These are phyloP conservation scores for Trichosanthes truncata DNA, from an alignment of 306 rosid genomes.

Conservation along the genomic window DNA sequence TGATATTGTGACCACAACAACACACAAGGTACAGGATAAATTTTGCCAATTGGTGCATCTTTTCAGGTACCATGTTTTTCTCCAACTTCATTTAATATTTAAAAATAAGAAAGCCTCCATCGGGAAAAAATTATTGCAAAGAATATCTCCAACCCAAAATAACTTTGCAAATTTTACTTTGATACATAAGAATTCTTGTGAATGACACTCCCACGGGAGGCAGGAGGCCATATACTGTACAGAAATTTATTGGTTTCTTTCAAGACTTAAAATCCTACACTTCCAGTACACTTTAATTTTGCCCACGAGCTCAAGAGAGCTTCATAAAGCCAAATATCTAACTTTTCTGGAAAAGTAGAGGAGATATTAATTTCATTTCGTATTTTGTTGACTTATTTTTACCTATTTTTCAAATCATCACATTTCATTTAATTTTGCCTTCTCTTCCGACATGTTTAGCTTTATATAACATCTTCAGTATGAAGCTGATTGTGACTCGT, in stretches of 20 bases:
- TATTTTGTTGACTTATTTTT: not conserved
- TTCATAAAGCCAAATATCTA: not conserved
- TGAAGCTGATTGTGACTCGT: not conserved
- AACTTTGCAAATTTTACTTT: too few relatives aligned
- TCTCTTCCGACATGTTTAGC: not conserved
- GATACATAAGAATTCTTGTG: not conserved
- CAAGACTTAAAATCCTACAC: not conserved
- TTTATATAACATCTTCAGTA: not conserved
- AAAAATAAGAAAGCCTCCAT: not conserved
- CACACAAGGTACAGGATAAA: constrained; percentile 66
- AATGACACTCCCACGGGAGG: not conserved
- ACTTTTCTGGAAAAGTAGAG: not conserved
- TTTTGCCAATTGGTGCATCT: not conserved
- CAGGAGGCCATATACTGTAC: not conserved
- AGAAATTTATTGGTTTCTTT: not conserved
- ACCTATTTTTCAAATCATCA: not conserved
- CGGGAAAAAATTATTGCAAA: not conserved
- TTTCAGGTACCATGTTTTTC: not conserved
- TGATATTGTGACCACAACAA: constrained; percentile 95
- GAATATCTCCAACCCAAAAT: not conserved
- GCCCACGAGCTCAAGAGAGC: too few relatives aligned
- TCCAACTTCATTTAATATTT: not conserved
- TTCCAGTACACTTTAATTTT: not conserved
- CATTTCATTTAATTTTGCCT: not conserved
- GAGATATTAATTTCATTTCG: too few relatives aligned